Percentiles rank a stretch among this genome's conserved stretches.
Conservation (phyloP, 169 alveolate species). For the Ichthyophthirius multifiliis region DNA sequence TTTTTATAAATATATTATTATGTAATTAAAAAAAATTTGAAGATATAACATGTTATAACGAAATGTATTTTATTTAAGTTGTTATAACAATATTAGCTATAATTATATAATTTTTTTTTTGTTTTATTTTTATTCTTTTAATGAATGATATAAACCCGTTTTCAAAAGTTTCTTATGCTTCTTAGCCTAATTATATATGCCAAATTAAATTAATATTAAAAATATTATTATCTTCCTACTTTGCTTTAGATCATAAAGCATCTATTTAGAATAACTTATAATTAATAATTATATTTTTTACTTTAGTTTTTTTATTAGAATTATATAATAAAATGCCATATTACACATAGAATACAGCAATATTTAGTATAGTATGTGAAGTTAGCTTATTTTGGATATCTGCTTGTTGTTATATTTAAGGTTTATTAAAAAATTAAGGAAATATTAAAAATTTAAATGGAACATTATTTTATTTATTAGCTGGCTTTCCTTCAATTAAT, state of each 20-base stretch:
- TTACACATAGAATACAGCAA: neutral
- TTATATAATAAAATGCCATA: neutral
- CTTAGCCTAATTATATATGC: neutral
- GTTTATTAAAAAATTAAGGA: neutral
- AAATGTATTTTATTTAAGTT: neutral
- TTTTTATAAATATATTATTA: neutral
- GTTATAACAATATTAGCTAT: neutral
- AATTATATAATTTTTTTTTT: neutral
- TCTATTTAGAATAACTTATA: neutral
- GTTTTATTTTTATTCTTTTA: neutral
- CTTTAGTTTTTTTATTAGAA: neutral
- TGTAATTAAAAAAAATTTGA: neutral
- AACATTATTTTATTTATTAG: neutral
- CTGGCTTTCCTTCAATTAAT: neutral
- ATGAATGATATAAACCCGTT: slow-evolving; percentile 15
- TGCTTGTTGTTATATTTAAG: neutral
- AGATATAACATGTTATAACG: neutral
- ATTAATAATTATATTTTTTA: neutral
- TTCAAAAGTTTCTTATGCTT: slow-evolving; percentile 24
- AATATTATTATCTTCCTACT: neutral
- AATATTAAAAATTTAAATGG: neutral
- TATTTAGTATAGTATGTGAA: neutral
- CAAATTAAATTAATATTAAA: neutral
- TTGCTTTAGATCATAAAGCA: slow-evolving; percentile 16
- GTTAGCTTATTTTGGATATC: slow-evolving; percentile 7